These are phyloP conservation scores for Paraglomus occultum DNA, from an alignment of 192 early-diverging fungal species.

Conservation along the genomic window DNA sequence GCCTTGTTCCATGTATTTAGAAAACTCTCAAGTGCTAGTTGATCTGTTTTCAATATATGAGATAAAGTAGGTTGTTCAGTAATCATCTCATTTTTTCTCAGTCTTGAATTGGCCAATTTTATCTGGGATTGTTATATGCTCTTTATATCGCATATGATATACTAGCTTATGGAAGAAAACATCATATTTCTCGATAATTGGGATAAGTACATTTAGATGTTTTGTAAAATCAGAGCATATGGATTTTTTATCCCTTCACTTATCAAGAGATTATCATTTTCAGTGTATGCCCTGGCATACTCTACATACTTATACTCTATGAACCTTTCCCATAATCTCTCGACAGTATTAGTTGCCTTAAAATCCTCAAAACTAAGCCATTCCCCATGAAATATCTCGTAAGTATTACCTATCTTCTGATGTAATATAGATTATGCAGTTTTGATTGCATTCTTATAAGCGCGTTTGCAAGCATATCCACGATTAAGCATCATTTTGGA, in stretches of 20 bases:
- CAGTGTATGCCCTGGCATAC: background rate
- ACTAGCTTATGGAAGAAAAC: conserved; percentile 11
- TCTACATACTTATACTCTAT: no score
- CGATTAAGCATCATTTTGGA: conserved; percentile 14
- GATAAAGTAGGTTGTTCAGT: conserved; percentile 6
- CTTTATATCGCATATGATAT: conserved; percentile 23
- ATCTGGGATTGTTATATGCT: conserved; percentile 16
- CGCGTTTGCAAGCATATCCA: conserved; percentile 12
- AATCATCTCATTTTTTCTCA: conserved; percentile 13
- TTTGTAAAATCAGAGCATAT: conserved; percentile 21
- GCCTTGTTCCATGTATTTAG: no score
- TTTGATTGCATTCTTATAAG: conserved; percentile 3
- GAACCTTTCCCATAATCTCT: conserved; percentile 2
- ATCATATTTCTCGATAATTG: conserved; percentile 2
- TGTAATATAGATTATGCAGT: background rate
- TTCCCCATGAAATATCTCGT: conserved; percentile 1
- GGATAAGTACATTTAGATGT: background rate
- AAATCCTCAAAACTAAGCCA: conserved; percentile 2
- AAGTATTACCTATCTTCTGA: conserved; percentile 3
- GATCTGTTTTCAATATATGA: conserved; percentile 15
- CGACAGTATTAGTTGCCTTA: background rate
- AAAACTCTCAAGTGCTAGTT: conserved; percentile 2
- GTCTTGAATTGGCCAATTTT: background rate
- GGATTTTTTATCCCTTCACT: background rate
- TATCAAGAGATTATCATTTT: conserved; percentile 14